Conservation (phyloP, 257 asterid genomes). For the Gentiana straminea region DNA sequence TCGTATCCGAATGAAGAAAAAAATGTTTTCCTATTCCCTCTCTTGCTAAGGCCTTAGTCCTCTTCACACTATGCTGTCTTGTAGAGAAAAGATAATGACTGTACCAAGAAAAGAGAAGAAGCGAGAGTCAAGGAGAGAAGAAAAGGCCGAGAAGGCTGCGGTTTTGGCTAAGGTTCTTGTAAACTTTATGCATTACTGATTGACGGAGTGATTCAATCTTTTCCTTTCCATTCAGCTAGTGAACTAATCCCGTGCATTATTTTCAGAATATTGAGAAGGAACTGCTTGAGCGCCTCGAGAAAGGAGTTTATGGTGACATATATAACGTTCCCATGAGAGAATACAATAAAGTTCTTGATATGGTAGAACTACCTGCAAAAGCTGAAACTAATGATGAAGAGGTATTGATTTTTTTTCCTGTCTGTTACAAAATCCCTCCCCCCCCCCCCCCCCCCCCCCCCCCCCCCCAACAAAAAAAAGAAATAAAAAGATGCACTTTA, state of each 20-base stretch:
- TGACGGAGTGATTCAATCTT: neutral
- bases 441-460: neutral
- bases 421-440: neutral
- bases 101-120: constrained; percentile 66
- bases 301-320: constrained; percentile 59
- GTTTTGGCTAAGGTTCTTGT: constrained; percentile 49
- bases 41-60: neutral
- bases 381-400: constrained; percentile 46
- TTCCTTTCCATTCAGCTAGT: constrained; percentile 8
- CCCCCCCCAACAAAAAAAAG: too few relatives aligned
- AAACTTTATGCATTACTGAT: constrained; percentile 6
- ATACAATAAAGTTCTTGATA: constrained; percentile 51
- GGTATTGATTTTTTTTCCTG: constrained; percentile 16
- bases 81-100: constrained; percentile 88
- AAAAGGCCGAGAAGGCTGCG: constrained; percentile 90
- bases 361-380: constrained; percentile 20
- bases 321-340: constrained; percentile 50
- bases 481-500: too few relatives aligned
- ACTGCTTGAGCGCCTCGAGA: constrained; percentile 66
- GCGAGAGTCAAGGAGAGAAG: constrained; percentile 82
- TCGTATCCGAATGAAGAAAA: too few relatives aligned
- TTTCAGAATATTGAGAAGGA: constrained; percentile 82
- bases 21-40: neutral
- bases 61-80: constrained; percentile 3
- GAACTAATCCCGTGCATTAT: constrained; percentile 1